Conservation (phyloP, 1,284 basidiomycete genomes). For the Mycosarcoma maydis region DNA sequence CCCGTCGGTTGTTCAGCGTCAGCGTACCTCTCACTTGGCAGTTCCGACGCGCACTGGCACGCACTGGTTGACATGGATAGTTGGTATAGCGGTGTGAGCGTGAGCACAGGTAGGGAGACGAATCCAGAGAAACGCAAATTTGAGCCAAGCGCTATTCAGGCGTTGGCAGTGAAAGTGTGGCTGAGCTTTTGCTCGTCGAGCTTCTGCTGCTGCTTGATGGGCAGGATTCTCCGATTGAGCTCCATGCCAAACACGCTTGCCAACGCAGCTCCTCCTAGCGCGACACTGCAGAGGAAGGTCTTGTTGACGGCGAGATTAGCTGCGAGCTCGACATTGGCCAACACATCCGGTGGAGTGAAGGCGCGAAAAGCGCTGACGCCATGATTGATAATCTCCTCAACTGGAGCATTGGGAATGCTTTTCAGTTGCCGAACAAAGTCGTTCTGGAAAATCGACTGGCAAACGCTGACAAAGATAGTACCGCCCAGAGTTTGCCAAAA, state of each 20-base stretch:
- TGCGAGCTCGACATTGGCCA: conserved; percentile 22
- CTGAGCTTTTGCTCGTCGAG: neutral
- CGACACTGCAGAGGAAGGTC: conserved; percentile 27
- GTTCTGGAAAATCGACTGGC: conserved; percentile 50
- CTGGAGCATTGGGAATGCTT: conserved; percentile 23
- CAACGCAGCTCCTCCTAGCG: conserved; percentile 34
- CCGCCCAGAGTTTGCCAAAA: conserved; percentile 51
- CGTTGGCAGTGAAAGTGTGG: too few species aligned
- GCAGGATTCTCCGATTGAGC: conserved; percentile 32
- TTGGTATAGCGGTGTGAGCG: too few species aligned
- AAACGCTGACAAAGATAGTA: conserved; percentile 39
- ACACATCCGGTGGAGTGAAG: conserved; percentile 19
- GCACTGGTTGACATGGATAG: too few species aligned
- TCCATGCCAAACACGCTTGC: conserved; percentile 43
- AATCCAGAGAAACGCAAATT: neutral
- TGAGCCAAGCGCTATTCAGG: neutral
- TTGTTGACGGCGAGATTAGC: conserved; percentile 43
- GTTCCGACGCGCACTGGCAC: too few species aligned
- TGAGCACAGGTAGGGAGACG: too few species aligned
- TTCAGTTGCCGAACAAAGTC: conserved; percentile 33
- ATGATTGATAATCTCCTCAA: conserved; percentile 26
- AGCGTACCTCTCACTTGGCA: too few species aligned
- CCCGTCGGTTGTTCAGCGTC: too few species aligned
- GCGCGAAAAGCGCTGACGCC: conserved; percentile 41
- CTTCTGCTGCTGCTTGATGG: conserved; percentile 1